Evolutionary conservation across 805 yeast species (phyloP), one percentile per base, ranked within the genome.

Genomic region (Limtongia smithiae): DNA sequence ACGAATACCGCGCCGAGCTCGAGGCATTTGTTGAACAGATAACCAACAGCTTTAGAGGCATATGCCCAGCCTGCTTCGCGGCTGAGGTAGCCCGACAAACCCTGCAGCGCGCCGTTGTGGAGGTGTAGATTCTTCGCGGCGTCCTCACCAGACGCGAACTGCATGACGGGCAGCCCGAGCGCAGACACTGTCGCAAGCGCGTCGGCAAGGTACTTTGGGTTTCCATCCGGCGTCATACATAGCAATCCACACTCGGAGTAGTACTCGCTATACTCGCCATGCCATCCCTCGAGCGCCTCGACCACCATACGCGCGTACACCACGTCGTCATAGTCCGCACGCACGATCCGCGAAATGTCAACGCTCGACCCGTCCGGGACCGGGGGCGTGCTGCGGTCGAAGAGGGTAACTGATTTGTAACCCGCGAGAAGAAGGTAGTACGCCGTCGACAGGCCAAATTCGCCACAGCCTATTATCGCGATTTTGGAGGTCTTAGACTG

Each of bases 401-500:
- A 39, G 7, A 57, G 40, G 12, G 53, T 43, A 14, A 50, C 51
- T 8, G 35, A 17, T n/a, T 28, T 45, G 34, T 55, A 50, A n/a
- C 49, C 52, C n/a, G 15, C 41, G 20, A 18, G 50, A 45, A 24
- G 59, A 20, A 77, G 65, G 37, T 74, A 69, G n/a, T 68, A 65
- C 3, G 79, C 78, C 3, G 73, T 67, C 21, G 80, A 73, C 15
- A 78, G 64, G 1, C 82, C 82, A 60, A 75, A 77, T 9, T 73
- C 78, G 33, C 82, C 82, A 4, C 78, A 72, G n/a, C 82, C 82
- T 11, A 76, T 70, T 30, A 78, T 66, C 31, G 72, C 64, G 32
- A 76, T 68, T 43, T 60, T 61, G 22, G 41, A 27, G n/a, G 34
- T 17, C 30, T 43, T 44, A 9, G 48, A 14, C 4, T 36, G 37